phyloP scores from a whole-genome alignment of 1,284 basidiomycete species.

The Austroboletus niveus region DNA sequence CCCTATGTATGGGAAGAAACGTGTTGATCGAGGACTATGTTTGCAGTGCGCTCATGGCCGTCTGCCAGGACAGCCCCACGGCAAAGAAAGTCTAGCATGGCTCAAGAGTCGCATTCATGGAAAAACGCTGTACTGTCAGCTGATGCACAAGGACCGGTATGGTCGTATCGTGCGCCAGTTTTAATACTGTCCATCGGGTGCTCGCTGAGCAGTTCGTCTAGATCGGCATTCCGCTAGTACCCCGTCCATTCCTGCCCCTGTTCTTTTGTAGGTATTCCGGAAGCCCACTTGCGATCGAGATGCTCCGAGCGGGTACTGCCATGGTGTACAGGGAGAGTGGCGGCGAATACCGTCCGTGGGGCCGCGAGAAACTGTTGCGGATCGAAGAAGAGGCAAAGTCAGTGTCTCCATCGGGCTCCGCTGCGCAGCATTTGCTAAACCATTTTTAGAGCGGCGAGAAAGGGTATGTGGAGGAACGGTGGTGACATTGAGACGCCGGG shows the following conservation, averaged over 20 bases:
- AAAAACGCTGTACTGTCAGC: slow-evolving; percentile 63
- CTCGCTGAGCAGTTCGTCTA: slow-evolving; percentile 27
- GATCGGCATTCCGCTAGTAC: slow-evolving; percentile 63
- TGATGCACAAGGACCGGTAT: slow-evolving; percentile 80
- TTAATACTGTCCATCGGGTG: background rate
- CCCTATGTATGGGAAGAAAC: too few relatives aligned
- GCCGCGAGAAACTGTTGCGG: slow-evolving; percentile 59
- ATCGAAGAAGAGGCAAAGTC: slow-evolving; percentile 70
- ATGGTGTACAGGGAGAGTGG: slow-evolving; percentile 74
- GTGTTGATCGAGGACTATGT: too few relatives aligned
- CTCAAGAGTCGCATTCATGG: slow-evolving; percentile 57
- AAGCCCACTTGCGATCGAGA: slow-evolving; percentile 59
- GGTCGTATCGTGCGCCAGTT: slow-evolving; percentile 59
- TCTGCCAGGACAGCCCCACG: slow-evolving; percentile 68
- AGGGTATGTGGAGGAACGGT: slow-evolving; percentile 74
- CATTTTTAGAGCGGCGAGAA: slow-evolving; percentile 45
- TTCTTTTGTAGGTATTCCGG: slow-evolving; percentile 50
- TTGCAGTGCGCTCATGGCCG: slow-evolving; percentile 76
- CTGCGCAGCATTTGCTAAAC: background rate
- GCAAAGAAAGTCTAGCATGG: slow-evolving; percentile 72
- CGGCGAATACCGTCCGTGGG: slow-evolving; percentile 73
- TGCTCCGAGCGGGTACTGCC: slow-evolving; percentile 76
- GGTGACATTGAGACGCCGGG: slow-evolving; percentile 63
- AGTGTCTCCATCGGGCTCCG: background rate
- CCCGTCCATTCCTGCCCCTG: slow-evolving; percentile 47